Percentiles rank a stretch among this genome's conserved stretches.
phyloP scores from a whole-genome alignment of 768 basidiomycete species.

The Suillus plorans region DNA sequence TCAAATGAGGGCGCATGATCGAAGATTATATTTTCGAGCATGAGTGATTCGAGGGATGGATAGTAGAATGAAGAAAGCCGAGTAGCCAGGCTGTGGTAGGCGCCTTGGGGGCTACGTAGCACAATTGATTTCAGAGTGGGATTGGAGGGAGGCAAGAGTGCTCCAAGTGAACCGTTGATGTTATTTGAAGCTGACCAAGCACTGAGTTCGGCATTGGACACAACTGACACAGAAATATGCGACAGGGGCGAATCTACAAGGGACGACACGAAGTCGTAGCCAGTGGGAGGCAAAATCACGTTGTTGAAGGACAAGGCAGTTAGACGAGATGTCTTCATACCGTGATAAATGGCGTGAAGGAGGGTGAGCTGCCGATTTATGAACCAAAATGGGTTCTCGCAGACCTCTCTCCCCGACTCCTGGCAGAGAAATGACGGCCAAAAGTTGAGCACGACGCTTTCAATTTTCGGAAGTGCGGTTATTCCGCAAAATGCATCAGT shows the following conservation, averaged over 20 bases:
- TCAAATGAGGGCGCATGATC: conserved; percentile 20
- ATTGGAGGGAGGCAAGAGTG: conserved; percentile 24
- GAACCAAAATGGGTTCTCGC: conserved; percentile 31
- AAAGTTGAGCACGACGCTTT: conserved; percentile 28
- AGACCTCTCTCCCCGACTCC: conserved; percentile 17
- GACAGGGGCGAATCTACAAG: conserved; percentile 25
- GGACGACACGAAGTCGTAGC: conserved; percentile 28
- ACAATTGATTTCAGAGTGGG: conserved; percentile 24
- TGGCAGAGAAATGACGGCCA: conserved; percentile 30
- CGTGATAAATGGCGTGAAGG: conserved; percentile 24
- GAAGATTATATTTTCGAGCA: conserved; percentile 31
- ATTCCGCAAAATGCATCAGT: conserved; percentile 25
- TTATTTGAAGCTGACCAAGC: conserved; percentile 31
- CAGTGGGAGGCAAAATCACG: conserved; percentile 19
- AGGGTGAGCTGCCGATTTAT: conserved; percentile 27
- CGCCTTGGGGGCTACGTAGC: conserved; percentile 27
- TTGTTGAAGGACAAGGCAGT: conserved; percentile 26
- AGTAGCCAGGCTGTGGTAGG: conserved; percentile 27
- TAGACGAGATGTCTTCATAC: conserved; percentile 20
- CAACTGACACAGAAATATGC: conserved; percentile 30
- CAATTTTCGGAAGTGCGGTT: conserved; percentile 19
- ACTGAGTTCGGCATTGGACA: conserved; percentile 28
- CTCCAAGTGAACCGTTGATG: conserved; percentile 23
- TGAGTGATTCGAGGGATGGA: conserved; percentile 27
- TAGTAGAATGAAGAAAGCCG: conserved; percentile 24